Conservation (phyloP, 2,329 filamentous ascomycete genomes). For the Apiospora saccharicola region DNA sequence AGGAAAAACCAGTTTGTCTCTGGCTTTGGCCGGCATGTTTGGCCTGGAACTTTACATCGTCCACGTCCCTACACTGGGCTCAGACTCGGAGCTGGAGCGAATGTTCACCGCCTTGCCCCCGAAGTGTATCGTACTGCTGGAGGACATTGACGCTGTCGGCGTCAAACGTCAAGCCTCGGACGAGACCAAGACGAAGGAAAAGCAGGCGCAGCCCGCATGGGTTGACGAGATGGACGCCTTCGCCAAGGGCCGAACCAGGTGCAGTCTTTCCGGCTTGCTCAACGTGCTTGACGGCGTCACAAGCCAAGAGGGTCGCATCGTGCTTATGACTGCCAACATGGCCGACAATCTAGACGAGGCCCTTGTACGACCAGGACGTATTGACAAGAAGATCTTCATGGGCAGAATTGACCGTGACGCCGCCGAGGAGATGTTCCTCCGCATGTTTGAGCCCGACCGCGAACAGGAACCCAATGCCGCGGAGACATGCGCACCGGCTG, state of each 20-base stretch:
- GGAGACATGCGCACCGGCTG: slow-evolving; percentile 28
- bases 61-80: slow-evolving; percentile 62
- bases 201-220: background rate
- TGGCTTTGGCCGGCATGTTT: slow-evolving; percentile 73
- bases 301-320: slow-evolving; percentile 72
- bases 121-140: slow-evolving; percentile 57
- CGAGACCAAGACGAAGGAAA: slow-evolving; percentile 24
- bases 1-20: slow-evolving; percentile 79
- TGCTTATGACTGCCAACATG: slow-evolving; percentile 75
- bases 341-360: slow-evolving; percentile 72
- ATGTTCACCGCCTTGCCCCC: slow-evolving; percentile 44
- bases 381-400: slow-evolving; percentile 73
- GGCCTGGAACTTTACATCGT: slow-evolving; percentile 79
- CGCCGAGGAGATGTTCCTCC: slow-evolving; percentile 36
- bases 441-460: slow-evolving; percentile 34
- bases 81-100: slow-evolving; percentile 40
- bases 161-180: slow-evolving; percentile 44
- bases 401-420: slow-evolving; percentile 47
- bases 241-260: slow-evolving; percentile 64
- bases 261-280: slow-evolving; percentile 72
- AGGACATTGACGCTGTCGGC: slow-evolving; percentile 64
- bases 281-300: slow-evolving; percentile 70
- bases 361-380: slow-evolving; percentile 69
- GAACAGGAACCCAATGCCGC: slow-evolving; percentile 31
- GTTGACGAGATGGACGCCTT: slow-evolving; percentile 43